Evolutionary conservation across 176 grass and related monocot species (phyloP), one percentile per base, ranked within the genome.

Genomic region (Poa pratensis): DNA sequence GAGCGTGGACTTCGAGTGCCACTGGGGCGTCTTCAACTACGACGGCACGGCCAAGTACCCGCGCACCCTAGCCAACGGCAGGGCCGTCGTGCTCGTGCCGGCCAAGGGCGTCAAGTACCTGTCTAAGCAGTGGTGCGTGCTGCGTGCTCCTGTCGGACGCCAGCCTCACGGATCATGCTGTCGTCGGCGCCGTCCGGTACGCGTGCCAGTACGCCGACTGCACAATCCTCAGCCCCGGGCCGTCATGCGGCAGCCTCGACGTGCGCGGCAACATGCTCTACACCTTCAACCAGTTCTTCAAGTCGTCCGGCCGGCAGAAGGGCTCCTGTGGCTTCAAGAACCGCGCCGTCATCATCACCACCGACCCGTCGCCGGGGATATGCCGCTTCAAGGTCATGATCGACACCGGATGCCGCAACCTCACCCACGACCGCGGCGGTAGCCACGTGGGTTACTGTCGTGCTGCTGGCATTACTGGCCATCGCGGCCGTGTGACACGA

Each of bases 11-110:
- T 97, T 97, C 74, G 94, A 97, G 87, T 90, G 94, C 24, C 94
- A 97, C 63, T 97, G 94, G 94, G 94, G 94, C 49, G 28, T 97
- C 88, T 97, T 97, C 87, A 85, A 76, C 92, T 97, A 88, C 83
- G 94, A 97, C 43, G 91, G 94, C 78, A 69, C 81, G 3, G 50
- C 86, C 51, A 99, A 99, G 84, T 99, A 99, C 80, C 6, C 34
- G 5, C 82, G 96, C 71, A 18, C 15, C 1, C 78, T 96, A 23
- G 86, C 40, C 55, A 6, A 11, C 28, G 93, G 96, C 19, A 50
- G 54, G 9, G 3, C 6, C 17, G 6, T 32, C 30, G 30, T 32
- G 30, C 30, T 99, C 69, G 84, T 86, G 37, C 81, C 86, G 43
- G 96, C 93, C 58, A 92, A 82, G 84, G 91, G 91, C 8, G 93